Conservation (phyloP, 2,329 filamentous ascomycete genomes). For the Cladophialophora exuberans region DNA sequence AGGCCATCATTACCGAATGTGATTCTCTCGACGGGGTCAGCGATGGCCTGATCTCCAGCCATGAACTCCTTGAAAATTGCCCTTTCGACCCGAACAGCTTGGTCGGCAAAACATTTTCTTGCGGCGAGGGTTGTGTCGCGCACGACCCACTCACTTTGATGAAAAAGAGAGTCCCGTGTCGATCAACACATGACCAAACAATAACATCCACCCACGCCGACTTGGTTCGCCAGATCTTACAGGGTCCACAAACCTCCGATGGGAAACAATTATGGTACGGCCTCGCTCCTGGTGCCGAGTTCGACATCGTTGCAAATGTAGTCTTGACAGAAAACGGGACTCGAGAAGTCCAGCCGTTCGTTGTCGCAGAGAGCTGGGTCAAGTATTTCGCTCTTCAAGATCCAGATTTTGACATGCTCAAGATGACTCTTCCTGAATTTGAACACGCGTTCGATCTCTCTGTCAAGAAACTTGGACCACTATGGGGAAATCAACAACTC, state of each 20-base stretch:
- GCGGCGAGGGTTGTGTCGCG: constrained; percentile 5
- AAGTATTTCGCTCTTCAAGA: constrained; percentile 40
- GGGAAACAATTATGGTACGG: constrained; percentile 16
- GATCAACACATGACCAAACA: constrained; percentile 1
- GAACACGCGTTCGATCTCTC: constrained; percentile 35
- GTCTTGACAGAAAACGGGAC: constrained; percentile 3
- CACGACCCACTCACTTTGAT: background rate
- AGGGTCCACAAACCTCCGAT: constrained; percentile 8
- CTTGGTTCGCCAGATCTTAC: constrained; percentile 13
- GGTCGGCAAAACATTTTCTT: constrained; percentile 11
- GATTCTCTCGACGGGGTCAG: constrained; percentile 35
- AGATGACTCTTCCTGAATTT: constrained; percentile 38
- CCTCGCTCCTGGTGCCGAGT: constrained; percentile 9
- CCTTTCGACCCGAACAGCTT: constrained; percentile 19
- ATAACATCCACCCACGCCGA: constrained; percentile 14
- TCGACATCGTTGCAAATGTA: constrained; percentile 1
- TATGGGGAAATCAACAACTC: constrained; percentile 41
- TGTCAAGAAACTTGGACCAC: constrained; percentile 36
- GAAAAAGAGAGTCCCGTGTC: constrained; percentile 6
- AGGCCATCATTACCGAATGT: constrained; percentile 39
- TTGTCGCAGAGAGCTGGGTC: constrained; percentile 37
- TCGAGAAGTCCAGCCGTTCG: constrained; percentile 5
- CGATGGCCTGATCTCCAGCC: constrained; percentile 34
- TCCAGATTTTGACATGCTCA: constrained; percentile 36
- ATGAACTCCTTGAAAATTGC: constrained; percentile 19